Evolutionary conservation across 2,329 filamentous ascomycete genomes (phyloP).

Genomic region (Juglanconis juglandina): DNA sequence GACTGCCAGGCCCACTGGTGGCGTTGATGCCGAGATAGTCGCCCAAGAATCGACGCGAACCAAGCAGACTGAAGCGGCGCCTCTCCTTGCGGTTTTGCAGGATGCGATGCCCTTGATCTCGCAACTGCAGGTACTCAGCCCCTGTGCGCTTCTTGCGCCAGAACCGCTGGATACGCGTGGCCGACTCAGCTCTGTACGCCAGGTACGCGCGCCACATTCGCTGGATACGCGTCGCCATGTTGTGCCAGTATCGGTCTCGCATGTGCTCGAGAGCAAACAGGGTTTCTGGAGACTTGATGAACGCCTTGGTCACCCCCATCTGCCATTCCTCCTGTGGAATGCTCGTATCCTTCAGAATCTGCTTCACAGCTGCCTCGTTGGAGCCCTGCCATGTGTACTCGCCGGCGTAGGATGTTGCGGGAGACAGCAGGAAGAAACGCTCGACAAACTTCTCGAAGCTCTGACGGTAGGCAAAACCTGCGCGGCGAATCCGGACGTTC

Average conservation of each 20-base stretch:
- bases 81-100: constrained; percentile 86
- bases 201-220: constrained; percentile 96
- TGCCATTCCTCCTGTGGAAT: constrained; percentile 96
- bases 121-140: constrained; percentile 80
- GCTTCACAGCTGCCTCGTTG: constrained; percentile 78
- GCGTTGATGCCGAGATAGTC: constrained; percentile 92
- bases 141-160: constrained; percentile 93
- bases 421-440: constrained; percentile 91
- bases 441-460: constrained; percentile 98
- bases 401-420: constrained; percentile 91
- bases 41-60: constrained; percentile 86
- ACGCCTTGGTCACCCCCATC: constrained; percentile 93
- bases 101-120: constrained; percentile 81
- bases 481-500: constrained; percentile 94
- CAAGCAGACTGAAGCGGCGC: constrained; percentile 83
- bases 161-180: constrained; percentile 89
- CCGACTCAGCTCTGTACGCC: constrained; percentile 86
- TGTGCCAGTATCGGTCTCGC: constrained; percentile 98
- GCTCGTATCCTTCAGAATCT: constrained; percentile 93
- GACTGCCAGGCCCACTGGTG: constrained; percentile 71
- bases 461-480: constrained; percentile 94
- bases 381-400: constrained; percentile 96
- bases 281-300: constrained; percentile 97
- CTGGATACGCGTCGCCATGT: constrained; percentile 98
- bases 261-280: constrained; percentile 95